Percentiles rank a stretch among this genome's conserved stretches.
Evolutionary conservation across 2,329 filamentous ascomycete species (phyloP).

Genomic region (Aspergillus sp.): DNA sequence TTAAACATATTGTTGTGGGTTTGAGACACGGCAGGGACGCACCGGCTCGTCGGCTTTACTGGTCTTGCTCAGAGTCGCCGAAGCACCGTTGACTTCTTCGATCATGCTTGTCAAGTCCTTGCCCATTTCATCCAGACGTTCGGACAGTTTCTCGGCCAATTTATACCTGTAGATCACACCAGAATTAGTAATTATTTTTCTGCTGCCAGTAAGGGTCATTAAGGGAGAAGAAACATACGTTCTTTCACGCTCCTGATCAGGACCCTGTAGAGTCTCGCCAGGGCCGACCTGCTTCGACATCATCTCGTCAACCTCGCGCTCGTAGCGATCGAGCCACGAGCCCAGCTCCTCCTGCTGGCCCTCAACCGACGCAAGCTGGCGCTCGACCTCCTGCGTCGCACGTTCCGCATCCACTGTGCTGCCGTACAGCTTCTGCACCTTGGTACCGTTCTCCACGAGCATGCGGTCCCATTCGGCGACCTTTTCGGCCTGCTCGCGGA

Average conservation of each 20-base stretch:
- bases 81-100: constrained; percentile 92
- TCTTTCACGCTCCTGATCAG: constrained; percentile 89
- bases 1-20: too few relatives aligned
- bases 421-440: constrained; percentile 86
- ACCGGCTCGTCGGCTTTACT: constrained; percentile 82
- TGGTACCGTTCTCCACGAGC: constrained; percentile 86
- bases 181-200: too few relatives aligned
- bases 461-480: constrained; percentile 87
- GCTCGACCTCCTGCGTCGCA: constrained; percentile 86
- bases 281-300: constrained; percentile 70
- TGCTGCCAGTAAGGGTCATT: constrained; percentile 16
- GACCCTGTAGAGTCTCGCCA: constrained; percentile 68
- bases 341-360: constrained; percentile 87
- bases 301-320: constrained; percentile 83
- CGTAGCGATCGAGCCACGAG: constrained; percentile 81
- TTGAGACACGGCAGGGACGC: constrained; percentile 35
- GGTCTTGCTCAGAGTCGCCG: constrained; percentile 79
- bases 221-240: constrained; percentile 50
- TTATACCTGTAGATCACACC: constrained; percentile 51
- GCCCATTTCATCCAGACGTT: constrained; percentile 86
- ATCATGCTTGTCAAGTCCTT: constrained; percentile 93
- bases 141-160: constrained; percentile 83
- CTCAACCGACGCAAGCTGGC: constrained; percentile 81
- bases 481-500: constrained; percentile 79
- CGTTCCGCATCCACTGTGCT: constrained; percentile 90